phyloP scores from a whole-genome alignment of 768 basidiomycete genomes.

The Hebeloma cylindrosporum region DNA sequence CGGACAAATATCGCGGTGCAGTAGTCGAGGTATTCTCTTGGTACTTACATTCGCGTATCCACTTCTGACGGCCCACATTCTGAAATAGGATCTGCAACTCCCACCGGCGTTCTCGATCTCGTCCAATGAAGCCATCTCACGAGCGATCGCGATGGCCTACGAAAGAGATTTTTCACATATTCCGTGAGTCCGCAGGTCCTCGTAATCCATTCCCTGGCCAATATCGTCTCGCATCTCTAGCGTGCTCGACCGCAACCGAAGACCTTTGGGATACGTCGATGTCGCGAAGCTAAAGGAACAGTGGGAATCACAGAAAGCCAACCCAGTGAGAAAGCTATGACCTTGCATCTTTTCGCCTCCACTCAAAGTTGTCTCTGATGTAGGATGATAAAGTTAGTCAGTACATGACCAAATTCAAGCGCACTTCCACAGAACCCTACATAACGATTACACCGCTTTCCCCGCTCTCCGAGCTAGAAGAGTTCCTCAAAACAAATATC shows the following conservation, averaged over 20 bases:
- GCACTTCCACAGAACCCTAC: conserved; percentile 64
- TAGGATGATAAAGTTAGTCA: conserved; percentile 70
- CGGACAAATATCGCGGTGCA: conserved; percentile 78
- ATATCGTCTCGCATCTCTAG: conserved; percentile 35
- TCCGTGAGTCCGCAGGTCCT: conserved; percentile 51
- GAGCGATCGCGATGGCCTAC: conserved; percentile 84
- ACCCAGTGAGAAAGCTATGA: conserved; percentile 53
- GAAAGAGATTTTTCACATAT: conserved; percentile 94
- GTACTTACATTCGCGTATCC: not conserved
- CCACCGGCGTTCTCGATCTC: conserved; percentile 88
- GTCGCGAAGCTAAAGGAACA: conserved; percentile 70
- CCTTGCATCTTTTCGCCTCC: not conserved
- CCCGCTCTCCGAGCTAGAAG: conserved; percentile 77
- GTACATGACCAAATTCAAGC: conserved; percentile 76
- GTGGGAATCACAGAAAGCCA: conserved; percentile 73
- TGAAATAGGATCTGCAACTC: conserved; percentile 68
- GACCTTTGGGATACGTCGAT: conserved; percentile 84
- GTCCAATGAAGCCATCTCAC: conserved; percentile 63
- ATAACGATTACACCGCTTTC: conserved; percentile 80
- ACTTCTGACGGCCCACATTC: not conserved
- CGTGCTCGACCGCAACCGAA: conserved; percentile 69
- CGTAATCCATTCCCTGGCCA: not conserved
- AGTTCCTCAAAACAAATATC: conserved; percentile 68
- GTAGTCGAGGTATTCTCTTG: conserved; percentile 76
- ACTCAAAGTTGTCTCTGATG: conserved; percentile 4